Evolutionary conservation across 1,139 yeast species (phyloP).

Genomic region (Meyerozyma elateridarum): DNA sequence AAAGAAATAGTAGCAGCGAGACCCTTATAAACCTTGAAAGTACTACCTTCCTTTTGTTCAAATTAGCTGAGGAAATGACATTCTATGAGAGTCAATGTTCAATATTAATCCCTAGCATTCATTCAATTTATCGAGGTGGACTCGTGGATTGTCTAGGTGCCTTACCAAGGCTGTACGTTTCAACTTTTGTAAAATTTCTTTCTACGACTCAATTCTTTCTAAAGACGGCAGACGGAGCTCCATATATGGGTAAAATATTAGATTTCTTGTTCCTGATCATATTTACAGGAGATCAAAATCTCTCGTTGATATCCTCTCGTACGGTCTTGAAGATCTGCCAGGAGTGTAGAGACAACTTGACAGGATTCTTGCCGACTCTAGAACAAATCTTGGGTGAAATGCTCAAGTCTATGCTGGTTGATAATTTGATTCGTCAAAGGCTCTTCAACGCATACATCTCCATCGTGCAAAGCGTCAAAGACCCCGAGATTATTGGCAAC

Average conservation of each 20-base stretch:
- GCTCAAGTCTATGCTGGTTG: constrained; percentile 42
- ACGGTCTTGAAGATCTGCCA: constrained; percentile 61
- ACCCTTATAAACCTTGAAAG: constrained; percentile 45
- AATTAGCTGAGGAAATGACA: constrained; percentile 46
- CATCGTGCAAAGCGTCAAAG: constrained; percentile 48
- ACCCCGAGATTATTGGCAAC: constrained; percentile 25
- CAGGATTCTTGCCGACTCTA: constrained; percentile 46
- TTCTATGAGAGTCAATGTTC: constrained; percentile 35
- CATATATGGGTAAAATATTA: constrained; percentile 44
- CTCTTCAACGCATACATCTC: constrained; percentile 59
- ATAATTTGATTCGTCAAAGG: constrained; percentile 53
- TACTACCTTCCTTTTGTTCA: constrained; percentile 58
- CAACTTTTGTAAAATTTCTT: constrained; percentile 48
- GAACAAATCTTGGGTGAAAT: constrained; percentile 49
- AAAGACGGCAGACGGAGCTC: constrained; percentile 30
- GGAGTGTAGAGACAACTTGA: constrained; percentile 47
- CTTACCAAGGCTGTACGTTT: constrained; percentile 17
- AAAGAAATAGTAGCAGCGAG: constrained; percentile 19
- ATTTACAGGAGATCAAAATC: constrained; percentile 16
- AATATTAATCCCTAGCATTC: constrained; percentile 23
- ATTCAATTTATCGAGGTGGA: constrained; percentile 22
- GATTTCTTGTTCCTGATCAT: constrained; percentile 39
- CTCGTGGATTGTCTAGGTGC: constrained; percentile 20
- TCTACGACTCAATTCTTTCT: constrained; percentile 55
- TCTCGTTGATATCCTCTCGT: constrained; percentile 46